A percentile compares a stretch with the other conserved stretches of the same genome.
Conservation (phyloP, 257 asterid genomes). For the Echium plantagineum region DNA sequence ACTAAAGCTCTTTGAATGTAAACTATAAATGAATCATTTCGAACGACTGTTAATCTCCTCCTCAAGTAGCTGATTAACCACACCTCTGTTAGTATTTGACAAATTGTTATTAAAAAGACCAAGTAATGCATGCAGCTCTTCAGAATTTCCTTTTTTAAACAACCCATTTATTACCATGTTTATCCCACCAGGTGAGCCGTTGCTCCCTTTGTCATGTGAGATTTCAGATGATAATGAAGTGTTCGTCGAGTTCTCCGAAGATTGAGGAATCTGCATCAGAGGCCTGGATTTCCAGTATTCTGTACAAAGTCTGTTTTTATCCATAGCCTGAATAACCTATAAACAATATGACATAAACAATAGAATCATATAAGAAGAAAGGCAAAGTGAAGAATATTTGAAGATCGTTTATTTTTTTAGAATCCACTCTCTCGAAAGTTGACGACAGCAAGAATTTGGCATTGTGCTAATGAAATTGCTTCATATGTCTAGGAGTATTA, state of each 20-base stretch:
- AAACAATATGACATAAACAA: not conserved
- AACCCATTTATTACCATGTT: not conserved
- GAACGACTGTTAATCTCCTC: slow-evolving; percentile 45
- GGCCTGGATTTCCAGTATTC: slow-evolving; percentile 94
- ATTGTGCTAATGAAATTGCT: not conserved
- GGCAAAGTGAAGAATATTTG: not conserved
- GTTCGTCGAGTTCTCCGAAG: slow-evolving; percentile 18
- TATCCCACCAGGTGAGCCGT: slow-evolving; percentile 3
- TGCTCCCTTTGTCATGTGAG: slow-evolving; percentile 22
- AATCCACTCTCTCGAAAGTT: not conserved
- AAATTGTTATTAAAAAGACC: slow-evolving; percentile 28
- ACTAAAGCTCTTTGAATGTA: not conserved
- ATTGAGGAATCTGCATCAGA: slow-evolving; percentile 60
- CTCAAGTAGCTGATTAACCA: slow-evolving; percentile 41
- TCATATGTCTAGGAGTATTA: no score
- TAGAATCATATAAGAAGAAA: no score
- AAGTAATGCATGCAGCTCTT: slow-evolving; percentile 62
- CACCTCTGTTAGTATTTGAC: slow-evolving; percentile 25
- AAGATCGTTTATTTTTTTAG: not conserved
- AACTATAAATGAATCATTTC: slow-evolving; percentile 11
- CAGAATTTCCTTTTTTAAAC: slow-evolving; percentile 58
- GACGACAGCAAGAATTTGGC: not conserved
- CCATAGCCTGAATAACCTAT: slow-evolving; percentile 90
- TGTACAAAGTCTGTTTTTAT: slow-evolving; percentile 44
- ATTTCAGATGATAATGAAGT: slow-evolving; percentile 22